Evolutionary conservation across 768 basidiomycete species (phyloP).

Genomic region (Collybiopsis luxurians): DNA sequence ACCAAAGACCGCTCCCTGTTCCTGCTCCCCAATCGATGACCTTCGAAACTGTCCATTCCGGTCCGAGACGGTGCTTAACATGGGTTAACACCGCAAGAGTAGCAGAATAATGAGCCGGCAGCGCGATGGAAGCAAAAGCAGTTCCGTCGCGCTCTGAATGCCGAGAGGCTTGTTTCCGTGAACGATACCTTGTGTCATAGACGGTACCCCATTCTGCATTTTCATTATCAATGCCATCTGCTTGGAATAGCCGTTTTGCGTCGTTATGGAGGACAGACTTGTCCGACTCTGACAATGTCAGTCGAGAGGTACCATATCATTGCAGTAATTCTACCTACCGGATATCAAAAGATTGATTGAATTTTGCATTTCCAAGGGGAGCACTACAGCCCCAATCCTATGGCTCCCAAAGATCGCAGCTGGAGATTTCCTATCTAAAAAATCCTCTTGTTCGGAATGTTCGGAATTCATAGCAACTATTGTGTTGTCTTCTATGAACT

Average conservation of each 20-base stretch:
- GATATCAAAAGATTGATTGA: conserved; percentile 67
- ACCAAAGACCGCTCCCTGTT: conserved; percentile 85
- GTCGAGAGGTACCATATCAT: conserved; percentile 9
- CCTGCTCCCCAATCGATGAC: conserved; percentile 86
- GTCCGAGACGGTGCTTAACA: conserved; percentile 59
- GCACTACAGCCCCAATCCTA: conserved; percentile 63
- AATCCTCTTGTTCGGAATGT: conserved; percentile 21
- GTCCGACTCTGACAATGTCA: conserved; percentile 47
- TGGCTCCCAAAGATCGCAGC: conserved; percentile 81
- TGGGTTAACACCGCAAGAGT: conserved; percentile 74
- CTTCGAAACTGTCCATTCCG: conserved; percentile 53
- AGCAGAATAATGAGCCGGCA: conserved; percentile 83
- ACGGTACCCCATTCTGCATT: conserved; percentile 49
- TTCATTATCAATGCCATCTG: conserved; percentile 25
- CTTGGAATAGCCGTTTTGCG: conserved; percentile 66
- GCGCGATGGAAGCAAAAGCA: conserved; percentile 82
- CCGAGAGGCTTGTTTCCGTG: conserved; percentile 50
- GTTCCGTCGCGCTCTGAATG: conserved; percentile 73
- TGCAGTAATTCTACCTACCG: conserved; percentile 36
- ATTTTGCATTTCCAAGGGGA: conserved; percentile 70
- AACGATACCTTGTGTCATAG: conserved; percentile 60
- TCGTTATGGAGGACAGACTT: conserved; percentile 66
- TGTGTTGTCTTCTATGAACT: conserved; percentile 28
- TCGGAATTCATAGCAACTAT: conserved; percentile 32
- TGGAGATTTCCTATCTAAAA: conserved; percentile 61